phyloP scores from a whole-genome alignment of 208 protist genomes.

The Crithidia fasciculata region DNA sequence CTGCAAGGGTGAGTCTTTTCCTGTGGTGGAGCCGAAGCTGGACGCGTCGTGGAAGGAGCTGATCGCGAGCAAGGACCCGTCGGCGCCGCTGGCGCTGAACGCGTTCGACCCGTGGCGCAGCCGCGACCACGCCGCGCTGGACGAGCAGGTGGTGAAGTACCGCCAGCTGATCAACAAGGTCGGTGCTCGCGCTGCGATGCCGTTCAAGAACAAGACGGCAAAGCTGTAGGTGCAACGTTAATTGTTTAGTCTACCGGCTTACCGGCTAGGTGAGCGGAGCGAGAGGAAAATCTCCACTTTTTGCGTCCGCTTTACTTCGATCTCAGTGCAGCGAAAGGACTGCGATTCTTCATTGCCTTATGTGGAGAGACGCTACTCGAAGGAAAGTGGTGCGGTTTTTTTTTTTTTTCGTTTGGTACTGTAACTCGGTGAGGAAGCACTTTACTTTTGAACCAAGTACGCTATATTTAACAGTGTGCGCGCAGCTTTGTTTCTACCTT shows the following conservation, averaged over 20 bases:
- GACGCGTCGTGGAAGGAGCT: slow-evolving; percentile 24
- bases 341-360: no score
- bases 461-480: no score
- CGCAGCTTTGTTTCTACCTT: no score
- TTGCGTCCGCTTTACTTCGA: no score
- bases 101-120: slow-evolving; percentile 38
- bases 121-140: slow-evolving; percentile 33
- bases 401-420: no score
- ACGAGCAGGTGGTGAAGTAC: slow-evolving; percentile 31
- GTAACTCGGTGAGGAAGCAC: no score
- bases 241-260: background rate
- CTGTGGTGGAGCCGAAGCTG: slow-evolving; percentile 37
- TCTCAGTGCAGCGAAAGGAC: no score
- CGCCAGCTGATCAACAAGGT: slow-evolving; percentile 36
- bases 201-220: slow-evolving; percentile 16
- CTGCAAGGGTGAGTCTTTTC: slow-evolving; percentile 24
- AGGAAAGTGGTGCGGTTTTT: no score
- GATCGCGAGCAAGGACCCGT: slow-evolving; percentile 18
- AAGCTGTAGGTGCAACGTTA: background rate
- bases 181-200: slow-evolving; percentile 31
- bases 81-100: slow-evolving; percentile 25
- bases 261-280: no score
- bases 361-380: no score
- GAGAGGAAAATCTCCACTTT: no score
- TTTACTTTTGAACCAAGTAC: no score